phyloP scores from a whole-genome alignment of 768 basidiomycete species.

The Auricularia sp. region DNA sequence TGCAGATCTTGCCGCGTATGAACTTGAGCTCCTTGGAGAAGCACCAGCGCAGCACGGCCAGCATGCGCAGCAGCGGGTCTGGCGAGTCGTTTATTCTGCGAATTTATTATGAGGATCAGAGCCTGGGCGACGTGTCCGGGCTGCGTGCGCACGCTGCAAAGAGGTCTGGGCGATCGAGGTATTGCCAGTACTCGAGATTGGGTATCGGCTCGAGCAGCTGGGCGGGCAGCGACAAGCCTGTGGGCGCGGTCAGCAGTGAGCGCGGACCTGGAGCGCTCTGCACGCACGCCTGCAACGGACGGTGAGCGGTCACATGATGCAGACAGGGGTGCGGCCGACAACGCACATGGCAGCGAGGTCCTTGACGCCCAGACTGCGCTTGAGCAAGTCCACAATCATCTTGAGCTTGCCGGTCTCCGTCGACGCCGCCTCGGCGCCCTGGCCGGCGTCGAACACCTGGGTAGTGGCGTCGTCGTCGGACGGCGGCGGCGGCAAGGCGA shows the following conservation, averaged over 20 bases:
- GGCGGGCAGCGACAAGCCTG: constrained; percentile 88
- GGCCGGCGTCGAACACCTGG: not conserved
- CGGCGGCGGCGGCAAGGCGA: not conserved
- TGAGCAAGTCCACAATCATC: constrained; percentile 87
- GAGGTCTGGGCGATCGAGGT: constrained; percentile 81
- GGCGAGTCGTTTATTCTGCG: constrained; percentile 82
- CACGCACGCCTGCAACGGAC: constrained; percentile 1
- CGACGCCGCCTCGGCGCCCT: constrained; percentile 16
- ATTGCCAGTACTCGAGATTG: constrained; percentile 92
- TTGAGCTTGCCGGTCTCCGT: constrained; percentile 86
- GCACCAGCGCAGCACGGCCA: constrained; percentile 79
- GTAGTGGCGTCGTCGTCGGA: not conserved
- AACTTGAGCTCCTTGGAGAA: constrained; percentile 95
- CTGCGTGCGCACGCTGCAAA: constrained; percentile 69
- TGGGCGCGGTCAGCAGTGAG: not conserved
- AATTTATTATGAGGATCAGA: too few relatives aligned
- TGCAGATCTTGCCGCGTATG: constrained; percentile 84
- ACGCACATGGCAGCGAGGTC: constrained; percentile 89
- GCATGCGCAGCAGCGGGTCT: constrained; percentile 90
- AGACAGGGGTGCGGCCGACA: not conserved
- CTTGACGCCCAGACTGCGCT: constrained; percentile 87
- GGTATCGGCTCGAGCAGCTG: constrained; percentile 89
- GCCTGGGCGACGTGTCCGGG: not conserved
- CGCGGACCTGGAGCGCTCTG: not conserved
- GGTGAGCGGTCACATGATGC: constrained; percentile 2